phyloP scores from a whole-genome alignment of 129 eudicot genomes.

The Centella asiatica region DNA sequence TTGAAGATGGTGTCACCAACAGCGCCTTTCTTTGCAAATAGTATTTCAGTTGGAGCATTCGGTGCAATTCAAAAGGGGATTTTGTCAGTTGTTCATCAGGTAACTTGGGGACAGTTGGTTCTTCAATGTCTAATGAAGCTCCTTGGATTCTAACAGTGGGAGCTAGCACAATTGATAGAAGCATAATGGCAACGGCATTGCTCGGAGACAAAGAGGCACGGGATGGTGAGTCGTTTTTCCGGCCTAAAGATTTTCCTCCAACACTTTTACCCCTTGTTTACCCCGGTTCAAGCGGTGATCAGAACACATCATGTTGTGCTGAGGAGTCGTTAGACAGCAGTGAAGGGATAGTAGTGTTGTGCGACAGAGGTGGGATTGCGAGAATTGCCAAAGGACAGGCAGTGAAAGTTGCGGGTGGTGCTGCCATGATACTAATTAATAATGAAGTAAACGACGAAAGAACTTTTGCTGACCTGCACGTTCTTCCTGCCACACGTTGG shows the following conservation, averaged over 20 bases:
- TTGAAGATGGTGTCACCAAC: constrained; percentile 50
- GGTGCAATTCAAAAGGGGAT: constrained; percentile 20
- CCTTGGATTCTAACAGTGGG: constrained; percentile 40
- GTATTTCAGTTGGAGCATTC: constrained; percentile 22
- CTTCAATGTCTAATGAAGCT: constrained; percentile 13
- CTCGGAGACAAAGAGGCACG: constrained; percentile 17
- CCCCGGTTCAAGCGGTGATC: constrained; percentile 1
- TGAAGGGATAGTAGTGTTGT: constrained; percentile 18
- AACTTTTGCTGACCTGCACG: constrained; percentile 16
- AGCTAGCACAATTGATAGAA: constrained; percentile 28
- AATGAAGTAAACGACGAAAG: not conserved
- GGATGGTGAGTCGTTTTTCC: constrained; percentile 19
- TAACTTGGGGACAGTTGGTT: constrained; percentile 13
- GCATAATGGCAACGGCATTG: constrained; percentile 10
- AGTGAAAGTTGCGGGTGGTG: constrained; percentile 26
- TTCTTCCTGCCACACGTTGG: constrained; percentile 21
- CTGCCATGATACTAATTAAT: constrained; percentile 25
- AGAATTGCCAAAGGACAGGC: constrained; percentile 14
- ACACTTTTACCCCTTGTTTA: not conserved
- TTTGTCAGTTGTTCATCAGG: constrained; percentile 33
- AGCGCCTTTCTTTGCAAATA: constrained; percentile 28
- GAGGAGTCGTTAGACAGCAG: not conserved
- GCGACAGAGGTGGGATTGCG: not conserved
- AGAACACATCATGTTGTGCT: not conserved
- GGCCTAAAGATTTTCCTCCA: constrained; percentile 9